Conservation (phyloP, 225 moss, liverwort and hornwort species). For the Climacium dendroides region DNA sequence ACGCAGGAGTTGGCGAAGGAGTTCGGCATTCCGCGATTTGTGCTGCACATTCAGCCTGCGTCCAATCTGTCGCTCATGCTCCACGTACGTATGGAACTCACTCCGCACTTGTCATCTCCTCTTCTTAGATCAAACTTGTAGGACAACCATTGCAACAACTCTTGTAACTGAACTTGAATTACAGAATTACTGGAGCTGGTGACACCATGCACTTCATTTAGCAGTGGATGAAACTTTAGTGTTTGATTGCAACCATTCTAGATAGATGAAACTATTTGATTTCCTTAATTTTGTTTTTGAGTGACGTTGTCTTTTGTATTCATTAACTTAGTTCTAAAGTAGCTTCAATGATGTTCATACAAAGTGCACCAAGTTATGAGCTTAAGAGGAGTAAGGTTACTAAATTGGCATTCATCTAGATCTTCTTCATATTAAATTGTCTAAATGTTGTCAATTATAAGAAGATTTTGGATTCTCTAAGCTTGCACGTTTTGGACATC, state of each 20-base stretch:
- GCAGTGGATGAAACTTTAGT: no score
- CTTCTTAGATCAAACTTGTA: no score
- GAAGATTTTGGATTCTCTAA: background rate
- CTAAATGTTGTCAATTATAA: background rate
- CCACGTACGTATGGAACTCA: background rate
- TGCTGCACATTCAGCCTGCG: constrained; percentile 9
- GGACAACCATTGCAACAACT: background rate
- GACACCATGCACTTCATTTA: background rate
- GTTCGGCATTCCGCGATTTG: no score
- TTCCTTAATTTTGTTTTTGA: fast-evolving
- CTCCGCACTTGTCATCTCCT: background rate
- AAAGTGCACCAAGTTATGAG: fast-evolving
- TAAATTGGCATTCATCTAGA: no score
- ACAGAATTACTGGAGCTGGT: background rate
- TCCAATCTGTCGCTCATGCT: constrained; percentile 15
- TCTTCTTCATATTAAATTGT: no score
- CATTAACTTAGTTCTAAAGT: background rate
- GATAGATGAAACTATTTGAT: background rate
- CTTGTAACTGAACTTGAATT: background rate
- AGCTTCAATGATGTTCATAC: background rate
- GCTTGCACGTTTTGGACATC: background rate
- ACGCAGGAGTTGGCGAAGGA: no score
- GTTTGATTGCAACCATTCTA: background rate
- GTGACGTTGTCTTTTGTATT: background rate
- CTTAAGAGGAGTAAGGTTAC: background rate